phyloP scores from a whole-genome alignment of 495 filamentous ascomycete species.

The Parathielavia hyrcaniae region DNA sequence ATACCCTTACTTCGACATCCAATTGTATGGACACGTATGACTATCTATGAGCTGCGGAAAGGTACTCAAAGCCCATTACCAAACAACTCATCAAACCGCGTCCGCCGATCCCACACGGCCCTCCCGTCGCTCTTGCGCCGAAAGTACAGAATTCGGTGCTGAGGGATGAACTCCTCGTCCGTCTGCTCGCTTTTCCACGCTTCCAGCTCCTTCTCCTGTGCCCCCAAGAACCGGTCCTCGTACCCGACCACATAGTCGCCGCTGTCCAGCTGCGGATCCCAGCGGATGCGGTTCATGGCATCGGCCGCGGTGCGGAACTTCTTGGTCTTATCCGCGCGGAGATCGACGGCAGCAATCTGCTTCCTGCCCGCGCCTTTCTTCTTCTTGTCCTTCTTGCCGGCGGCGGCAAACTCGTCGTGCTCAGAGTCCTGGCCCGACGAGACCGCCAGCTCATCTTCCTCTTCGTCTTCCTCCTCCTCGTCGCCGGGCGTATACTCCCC shows the following conservation, averaged over 20 bases:
- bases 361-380: constrained; percentile 4
- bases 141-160: constrained; percentile 72
- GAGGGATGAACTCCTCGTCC: constrained; percentile 79
- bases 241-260: constrained; percentile 68
- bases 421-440: background rate
- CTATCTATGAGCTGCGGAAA: background rate
- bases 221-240: constrained; percentile 64
- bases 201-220: constrained; percentile 55
- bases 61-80: constrained; percentile 29
- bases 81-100: constrained; percentile 41
- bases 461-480: constrained; percentile 35
- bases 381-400: constrained; percentile 19
- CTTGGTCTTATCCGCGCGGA: constrained; percentile 20
- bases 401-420: background rate
- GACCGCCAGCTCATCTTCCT: constrained; percentile 28
- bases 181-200: constrained; percentile 70
- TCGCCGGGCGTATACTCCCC: constrained; percentile 38
- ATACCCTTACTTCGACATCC: background rate
- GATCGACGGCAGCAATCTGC: constrained; percentile 11
- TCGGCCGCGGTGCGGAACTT: constrained; percentile 49
- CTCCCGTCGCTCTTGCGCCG: constrained; percentile 52
- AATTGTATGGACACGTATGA: background rate
- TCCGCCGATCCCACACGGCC: constrained; percentile 54
- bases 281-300: constrained; percentile 65
- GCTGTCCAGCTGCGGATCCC: constrained; percentile 58